Evolutionary conservation across 1,284 basidiomycete genomes (phyloP).

Genomic region (Pseudomicrostroma phylloplanum): DNA sequence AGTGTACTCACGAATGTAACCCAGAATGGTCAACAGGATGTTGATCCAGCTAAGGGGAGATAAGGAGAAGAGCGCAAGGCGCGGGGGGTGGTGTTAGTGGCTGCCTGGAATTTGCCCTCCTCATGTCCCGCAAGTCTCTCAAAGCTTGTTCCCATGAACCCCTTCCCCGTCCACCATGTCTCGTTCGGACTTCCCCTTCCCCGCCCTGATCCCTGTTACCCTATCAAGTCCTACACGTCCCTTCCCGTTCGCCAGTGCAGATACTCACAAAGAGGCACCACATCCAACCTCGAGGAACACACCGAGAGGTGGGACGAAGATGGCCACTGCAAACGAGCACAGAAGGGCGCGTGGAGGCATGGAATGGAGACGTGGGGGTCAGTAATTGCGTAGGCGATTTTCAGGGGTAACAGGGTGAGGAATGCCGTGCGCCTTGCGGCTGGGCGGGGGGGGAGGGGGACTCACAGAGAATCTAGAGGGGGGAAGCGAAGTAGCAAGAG

Average conservation of each 20-base stretch:
- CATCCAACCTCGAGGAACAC: constrained; percentile 34
- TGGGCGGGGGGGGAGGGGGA: no score
- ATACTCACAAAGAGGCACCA: constrained; percentile 18
- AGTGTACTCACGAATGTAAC: constrained; percentile 22
- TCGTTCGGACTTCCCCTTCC: no score
- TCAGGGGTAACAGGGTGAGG: no score
- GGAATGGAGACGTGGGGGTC: no score
- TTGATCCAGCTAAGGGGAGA: constrained; percentile 16
- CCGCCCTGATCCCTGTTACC: no score
- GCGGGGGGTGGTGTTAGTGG: constrained; percentile 19
- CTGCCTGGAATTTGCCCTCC: constrained; percentile 14
- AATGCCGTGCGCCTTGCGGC: no score
- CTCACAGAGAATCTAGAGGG: not conserved
- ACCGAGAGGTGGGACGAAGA: constrained; percentile 31
- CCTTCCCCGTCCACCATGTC: no score
- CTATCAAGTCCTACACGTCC: no score
- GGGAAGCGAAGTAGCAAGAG: not conserved
- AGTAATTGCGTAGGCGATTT: no score
- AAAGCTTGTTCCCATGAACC: no score
- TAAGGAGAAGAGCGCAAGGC: not conserved
- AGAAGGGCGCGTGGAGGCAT: no score
- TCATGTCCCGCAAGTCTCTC: not conserved
- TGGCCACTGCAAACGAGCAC: constrained; percentile 10
- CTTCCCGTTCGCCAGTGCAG: not conserved
- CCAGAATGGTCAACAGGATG: constrained; percentile 40